phyloP scores from a whole-genome alignment of 257 asterid species.

The Ajuga chamaepitys region DNA sequence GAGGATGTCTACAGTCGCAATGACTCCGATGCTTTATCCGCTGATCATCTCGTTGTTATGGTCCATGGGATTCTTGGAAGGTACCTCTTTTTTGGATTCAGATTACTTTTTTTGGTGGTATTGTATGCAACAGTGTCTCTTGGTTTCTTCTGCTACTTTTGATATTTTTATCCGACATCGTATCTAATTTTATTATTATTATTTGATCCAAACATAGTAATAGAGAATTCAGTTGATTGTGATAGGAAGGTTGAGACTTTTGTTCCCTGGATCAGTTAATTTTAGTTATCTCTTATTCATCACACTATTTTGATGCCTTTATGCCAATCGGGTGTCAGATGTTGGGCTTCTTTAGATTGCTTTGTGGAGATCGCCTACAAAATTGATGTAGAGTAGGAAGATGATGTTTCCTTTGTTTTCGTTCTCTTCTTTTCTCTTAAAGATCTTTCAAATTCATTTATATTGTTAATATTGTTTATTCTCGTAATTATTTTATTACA shows the following conservation, averaged over 20 bases:
- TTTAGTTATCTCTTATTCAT: background rate
- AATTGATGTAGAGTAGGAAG: background rate
- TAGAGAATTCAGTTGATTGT: background rate
- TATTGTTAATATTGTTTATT: conserved; percentile 5
- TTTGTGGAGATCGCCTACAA: background rate
- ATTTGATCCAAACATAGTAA: background rate
- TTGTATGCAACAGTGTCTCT: background rate
- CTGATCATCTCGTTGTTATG: conserved; percentile 94
- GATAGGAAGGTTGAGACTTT: background rate
- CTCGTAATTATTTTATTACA: conserved; percentile 24
- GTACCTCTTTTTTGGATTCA: conserved; percentile 20
- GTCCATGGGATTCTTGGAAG: conserved; percentile 99
- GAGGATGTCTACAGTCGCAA: conserved; percentile 63
- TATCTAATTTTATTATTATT: no score
- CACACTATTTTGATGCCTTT: background rate
- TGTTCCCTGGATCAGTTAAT: background rate
- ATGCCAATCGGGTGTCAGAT: background rate
- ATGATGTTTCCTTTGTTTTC: background rate
- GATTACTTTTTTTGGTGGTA: background rate
- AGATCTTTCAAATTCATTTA: background rate
- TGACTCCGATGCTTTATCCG: conserved; percentile 51
- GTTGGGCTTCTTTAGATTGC: background rate
- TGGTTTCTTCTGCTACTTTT: background rate
- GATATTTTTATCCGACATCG: no score
- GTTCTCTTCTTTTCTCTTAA: background rate